Base-by-base conservation (phyloP, 208 protist species). In the Leptomonas pyrrhocoris region DNA sequence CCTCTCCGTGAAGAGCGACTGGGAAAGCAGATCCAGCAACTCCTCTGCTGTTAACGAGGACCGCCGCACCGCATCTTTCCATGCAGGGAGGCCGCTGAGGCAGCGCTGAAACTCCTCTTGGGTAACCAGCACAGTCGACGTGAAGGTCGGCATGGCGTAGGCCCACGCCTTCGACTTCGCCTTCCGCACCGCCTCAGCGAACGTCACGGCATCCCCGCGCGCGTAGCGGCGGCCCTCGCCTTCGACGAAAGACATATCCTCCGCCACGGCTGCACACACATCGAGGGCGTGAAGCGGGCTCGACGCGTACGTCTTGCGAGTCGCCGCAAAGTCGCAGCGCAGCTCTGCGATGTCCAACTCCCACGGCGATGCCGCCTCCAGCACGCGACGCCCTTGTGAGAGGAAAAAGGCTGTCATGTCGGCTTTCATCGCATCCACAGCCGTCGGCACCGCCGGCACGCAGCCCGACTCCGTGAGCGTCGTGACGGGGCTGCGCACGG, bases 401-500 rank as follows among this genome's bases (percentile, higher is more conserved):
- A 85, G 21, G 64, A 88, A 94, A 53, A 89, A 94, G 2, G 73
- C 53, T 6, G 62, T 54, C 57, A 85, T 59, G 43, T 53, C 7
- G 8, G 57, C n/a, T 60, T 79, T 51, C 23, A 83, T 58, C 30
- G 30, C 11, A 6, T 19, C 43, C 53, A 91, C 63, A 4, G 64
- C 54, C 1, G 56, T 56, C 15, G 61, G 55, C 13, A n/a, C 23
- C 2, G 34, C 18, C 3, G 57, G 42, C 27, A 65, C 45, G 21
- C 48, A 61, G 23, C 45, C 46, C 23, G 67, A 38, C 58, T 68
- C 68, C 23, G 40, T 60, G n/a, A 96, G 77, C 27, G 86, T 92
- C 15, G 91, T 94, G 15, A 94, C 88, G 11, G 86, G 78, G 0
- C 86, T 92, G 45, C 88, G 83, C 49, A 94, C 86, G 0, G 88